These are phyloP conservation scores for Myrmaecium sp. DNA, from an alignment of 2,329 filamentous ascomycete genomes.

Conservation along the genomic window DNA sequence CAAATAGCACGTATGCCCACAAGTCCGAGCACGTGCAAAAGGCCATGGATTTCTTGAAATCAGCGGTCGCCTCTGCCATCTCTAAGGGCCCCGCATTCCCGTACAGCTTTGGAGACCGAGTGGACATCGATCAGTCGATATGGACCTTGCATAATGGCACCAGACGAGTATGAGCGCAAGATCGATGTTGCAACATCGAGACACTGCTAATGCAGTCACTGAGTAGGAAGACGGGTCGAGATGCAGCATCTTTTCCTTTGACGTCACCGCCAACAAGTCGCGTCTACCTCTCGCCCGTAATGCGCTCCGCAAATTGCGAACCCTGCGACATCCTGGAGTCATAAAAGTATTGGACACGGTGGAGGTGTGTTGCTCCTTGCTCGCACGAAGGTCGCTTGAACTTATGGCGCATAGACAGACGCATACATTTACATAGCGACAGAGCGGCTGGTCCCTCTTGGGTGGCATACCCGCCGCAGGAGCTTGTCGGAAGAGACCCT, in stretches of 20 bases:
- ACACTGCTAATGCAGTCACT: not conserved
- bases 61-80: slow-evolving; percentile 89
- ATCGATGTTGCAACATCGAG: slow-evolving; percentile 1
- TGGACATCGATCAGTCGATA: slow-evolving; percentile 83
- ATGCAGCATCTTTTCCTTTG: slow-evolving; percentile 96
- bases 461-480: slow-evolving; percentile 80
- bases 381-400: not conserved
- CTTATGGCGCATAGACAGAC: slow-evolving; percentile 52
- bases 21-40: no score
- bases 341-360: slow-evolving; percentile 88
- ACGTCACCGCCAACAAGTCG: slow-evolving; percentile 63
- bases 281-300: slow-evolving; percentile 79
- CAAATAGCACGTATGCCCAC: not conserved
- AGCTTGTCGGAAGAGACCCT: slow-evolving; percentile 80
- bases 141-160: slow-evolving; percentile 96
- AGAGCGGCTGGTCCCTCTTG: slow-evolving; percentile 70
- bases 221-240: slow-evolving; percentile 75
- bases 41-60: slow-evolving; percentile 97
- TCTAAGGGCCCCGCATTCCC: slow-evolving; percentile 87
- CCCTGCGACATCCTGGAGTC: slow-evolving; percentile 82
- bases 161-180: slow-evolving; percentile 48
- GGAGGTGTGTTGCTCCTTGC: slow-evolving; percentile 41
- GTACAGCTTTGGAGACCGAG: slow-evolving; percentile 80
- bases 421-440: slow-evolving; percentile 92
- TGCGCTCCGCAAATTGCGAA: slow-evolving; percentile 83